Evolutionary conservation across 371 early-diverging fungal species (phyloP), one percentile per base, ranked within the genome.

Genomic region (Rhizopus arrhizus): DNA sequence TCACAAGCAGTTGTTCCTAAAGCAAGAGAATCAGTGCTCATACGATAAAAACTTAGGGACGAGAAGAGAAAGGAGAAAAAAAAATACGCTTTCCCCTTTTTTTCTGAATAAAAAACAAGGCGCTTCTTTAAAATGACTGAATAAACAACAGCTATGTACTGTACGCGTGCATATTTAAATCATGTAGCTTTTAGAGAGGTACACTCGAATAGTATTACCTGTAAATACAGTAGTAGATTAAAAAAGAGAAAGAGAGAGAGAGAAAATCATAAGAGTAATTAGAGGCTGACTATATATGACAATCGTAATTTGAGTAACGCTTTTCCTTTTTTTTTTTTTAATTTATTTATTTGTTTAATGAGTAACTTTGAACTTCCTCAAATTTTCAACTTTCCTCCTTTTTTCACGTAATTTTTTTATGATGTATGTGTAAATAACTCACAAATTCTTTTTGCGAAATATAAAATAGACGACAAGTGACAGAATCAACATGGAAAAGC

Each of bases 361-460:
- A 58, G 67, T 3, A 62, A 62, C 36, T 89, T 87, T 68, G 67
- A 78, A 63, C 90, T 90, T 63, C 94, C 95, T 16, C 74, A 87
- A 52, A 86, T 93, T 61, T 84, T 93, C 80, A 82, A 81, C 74
- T 95, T 95, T 62, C 92, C 94, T 6, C 95, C 95, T 3, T 91
- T 95, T 72, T 95, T 85, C 81, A 93, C 93, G 93, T 91, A 87
- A 72, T 22, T 22, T 22, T 22, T 22, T 22, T 22, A 22, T 22
- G 2, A 22, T 22, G 22, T 22, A 22, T 22, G 22, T 22, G 22
- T 47, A 29, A 10, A 32, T 50, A 11, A 41, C 16, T 38, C 28
- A 13, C 48, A 22, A 13, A n/a, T 0, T 4, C 7, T 9, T 5
- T 22, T 13, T 11, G 7, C 49, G 22, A 29, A 12, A 16, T 15